Percentiles rank a stretch among this genome's conserved stretches.
Conservation (phyloP, 345 rosid species). For the Raphanus sativus region DNA sequence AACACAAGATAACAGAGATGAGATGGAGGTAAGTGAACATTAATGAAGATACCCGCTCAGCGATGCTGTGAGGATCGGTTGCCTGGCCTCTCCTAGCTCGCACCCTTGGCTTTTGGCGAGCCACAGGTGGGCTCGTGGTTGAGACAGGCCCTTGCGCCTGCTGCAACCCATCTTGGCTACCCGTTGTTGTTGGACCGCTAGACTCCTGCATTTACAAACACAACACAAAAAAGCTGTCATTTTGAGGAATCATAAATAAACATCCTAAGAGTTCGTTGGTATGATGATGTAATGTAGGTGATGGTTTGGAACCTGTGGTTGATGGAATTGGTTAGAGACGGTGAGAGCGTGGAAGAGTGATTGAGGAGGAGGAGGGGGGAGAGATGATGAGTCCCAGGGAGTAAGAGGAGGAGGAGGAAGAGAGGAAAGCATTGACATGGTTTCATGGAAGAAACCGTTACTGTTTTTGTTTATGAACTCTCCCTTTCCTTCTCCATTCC, state of each 20-base stretch:
- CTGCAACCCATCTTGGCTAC: slow-evolving; percentile 46
- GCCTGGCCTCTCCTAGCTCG: slow-evolving; percentile 99
- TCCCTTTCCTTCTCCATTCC: slow-evolving; percentile 37
- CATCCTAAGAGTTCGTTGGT: background rate
- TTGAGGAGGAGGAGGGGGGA: slow-evolving; percentile 38
- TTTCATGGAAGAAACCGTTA: slow-evolving; percentile 69
- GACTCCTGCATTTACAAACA: slow-evolving; percentile 37
- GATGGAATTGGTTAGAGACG: slow-evolving; percentile 63
- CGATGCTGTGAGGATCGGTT: slow-evolving; percentile 97
- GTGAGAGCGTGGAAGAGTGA: slow-evolving; percentile 43
- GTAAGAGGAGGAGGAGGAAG: slow-evolving; percentile 40
- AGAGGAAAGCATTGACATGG: slow-evolving; percentile 78
- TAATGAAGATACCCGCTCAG: slow-evolving; percentile 68
- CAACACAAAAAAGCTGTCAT: background rate
- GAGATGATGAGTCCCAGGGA: slow-evolving; percentile 42
- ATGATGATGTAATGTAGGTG: background rate
- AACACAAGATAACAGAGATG: background rate
- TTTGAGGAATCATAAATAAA: background rate
- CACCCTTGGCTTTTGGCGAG: slow-evolving; percentile 71
- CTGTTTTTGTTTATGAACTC: slow-evolving; percentile 38
- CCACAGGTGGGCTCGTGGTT: slow-evolving; percentile 48
- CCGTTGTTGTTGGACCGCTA: slow-evolving; percentile 36
- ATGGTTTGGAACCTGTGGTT: slow-evolving; percentile 42
- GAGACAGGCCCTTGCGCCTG: slow-evolving; percentile 57
- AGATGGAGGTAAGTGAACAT: background rate